Conservation (phyloP, 129 eudicot genomes). For the Calendula officinalis region DNA sequence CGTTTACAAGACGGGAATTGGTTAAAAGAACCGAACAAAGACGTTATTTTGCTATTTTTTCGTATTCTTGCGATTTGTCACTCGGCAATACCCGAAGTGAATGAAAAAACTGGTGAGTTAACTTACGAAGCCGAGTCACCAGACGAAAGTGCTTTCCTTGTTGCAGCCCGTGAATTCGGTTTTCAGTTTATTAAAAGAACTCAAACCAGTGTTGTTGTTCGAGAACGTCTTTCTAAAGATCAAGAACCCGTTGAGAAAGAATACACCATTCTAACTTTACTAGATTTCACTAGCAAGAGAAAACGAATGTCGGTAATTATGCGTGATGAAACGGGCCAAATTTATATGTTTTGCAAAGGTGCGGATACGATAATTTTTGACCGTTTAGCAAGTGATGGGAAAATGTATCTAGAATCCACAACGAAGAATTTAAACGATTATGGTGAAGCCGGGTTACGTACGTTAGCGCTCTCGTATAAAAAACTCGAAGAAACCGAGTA, state of each 20-base stretch:
- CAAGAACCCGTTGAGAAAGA: conserved; percentile 42
- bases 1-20: conserved; percentile 49
- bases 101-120: conserved; percentile 40
- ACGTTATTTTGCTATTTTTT: conserved; percentile 45
- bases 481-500: conserved; percentile 47
- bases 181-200: conserved; percentile 58
- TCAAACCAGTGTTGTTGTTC: conserved; percentile 55
- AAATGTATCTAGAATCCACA: conserved; percentile 48
- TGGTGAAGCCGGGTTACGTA: conserved; percentile 70
- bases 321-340: conserved; percentile 52
- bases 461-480: conserved; percentile 57
- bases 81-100: conserved; percentile 60
- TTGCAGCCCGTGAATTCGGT: conserved; percentile 82
- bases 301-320: conserved; percentile 74
- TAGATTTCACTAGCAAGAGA: conserved; percentile 76
- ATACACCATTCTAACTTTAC: conserved; percentile 49
- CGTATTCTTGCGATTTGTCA: conserved; percentile 74
- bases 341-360: conserved; percentile 70
- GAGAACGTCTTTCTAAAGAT: conserved; percentile 43
- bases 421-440: conserved; percentile 52
- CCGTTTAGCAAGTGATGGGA: conserved; percentile 50
- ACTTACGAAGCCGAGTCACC: conserved; percentile 85
- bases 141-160: conserved; percentile 68
- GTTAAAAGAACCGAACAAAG: conserved; percentile 44
- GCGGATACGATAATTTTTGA: conserved; percentile 76